Base-by-base conservation (phyloP, 1,139 yeast species). In the Candida glucosophila region DNA sequence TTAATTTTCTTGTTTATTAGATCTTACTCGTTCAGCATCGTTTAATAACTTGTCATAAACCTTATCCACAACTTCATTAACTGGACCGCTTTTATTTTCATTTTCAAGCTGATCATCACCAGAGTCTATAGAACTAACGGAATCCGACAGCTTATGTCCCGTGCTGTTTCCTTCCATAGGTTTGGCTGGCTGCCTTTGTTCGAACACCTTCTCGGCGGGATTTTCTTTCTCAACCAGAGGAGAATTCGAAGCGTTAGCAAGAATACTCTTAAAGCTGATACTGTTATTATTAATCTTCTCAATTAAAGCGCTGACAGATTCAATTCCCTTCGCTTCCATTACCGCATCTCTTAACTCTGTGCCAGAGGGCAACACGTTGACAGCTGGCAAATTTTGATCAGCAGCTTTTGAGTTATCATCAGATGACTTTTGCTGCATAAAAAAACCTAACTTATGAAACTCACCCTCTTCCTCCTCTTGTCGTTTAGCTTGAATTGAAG, bases 401-500 rank as follows among this genome's bases (percentile, higher is more conserved):
- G 25, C 23, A 22, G 30, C 11, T 17, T 22, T 29, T 14, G 32
- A 29, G 7, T 27, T 14, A n/a, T 37, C 25, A 7, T 30, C 29
- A 9, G 15, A 24, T 4, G 34, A 32, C n/a, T 30, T 30, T 44
- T 73, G 81, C 43, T 77, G 81, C 40, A 78, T 75, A 41, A 73
- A 77, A 42, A 69, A 72, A 10, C 93, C 93, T 73, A 83, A 73
- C 51, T 80, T 75, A 52, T 83, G 95, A 35, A 85, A 66, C 43
- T 82, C 94, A 37, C 95, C 96, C 59, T 86, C 96, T 50, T 86
- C 96, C 35, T 77, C 74, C 43, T 85, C 95, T 47, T 79, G 85
- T 37, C 69, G 73, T 46, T 74, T 79, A 12, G 86, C 80, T 38
- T 75, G 75, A 5, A 71, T 43, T 1, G 82, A 75, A 1, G 83